Percentiles rank a stretch among this genome's conserved stretches.
Evolutionary conservation across 352 stramenopile species (phyloP).

Genomic region (Pythium brachiatum): DNA sequence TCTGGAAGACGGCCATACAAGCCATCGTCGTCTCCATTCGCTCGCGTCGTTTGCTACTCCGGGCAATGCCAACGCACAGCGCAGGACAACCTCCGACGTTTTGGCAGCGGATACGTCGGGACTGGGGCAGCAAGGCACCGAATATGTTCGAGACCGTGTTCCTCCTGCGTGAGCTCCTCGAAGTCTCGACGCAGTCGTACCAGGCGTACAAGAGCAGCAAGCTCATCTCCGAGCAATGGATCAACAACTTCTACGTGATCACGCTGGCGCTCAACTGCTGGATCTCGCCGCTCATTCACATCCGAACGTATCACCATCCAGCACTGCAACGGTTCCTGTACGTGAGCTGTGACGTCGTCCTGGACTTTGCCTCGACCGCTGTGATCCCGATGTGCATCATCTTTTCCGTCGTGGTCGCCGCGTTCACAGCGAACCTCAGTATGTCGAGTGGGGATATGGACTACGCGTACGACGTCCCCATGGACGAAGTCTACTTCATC

Average conservation of each 20-base stretch:
- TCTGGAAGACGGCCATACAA: neutral
- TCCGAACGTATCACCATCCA: neutral
- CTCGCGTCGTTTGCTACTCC: neutral
- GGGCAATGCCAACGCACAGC: neutral
- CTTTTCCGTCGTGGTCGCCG: neutral
- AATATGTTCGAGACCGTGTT: conserved; percentile 18
- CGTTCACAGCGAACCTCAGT: conserved; percentile 3
- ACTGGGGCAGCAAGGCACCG: neutral
- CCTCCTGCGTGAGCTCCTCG: conserved; percentile 16
- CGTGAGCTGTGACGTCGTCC: conserved; percentile 21
- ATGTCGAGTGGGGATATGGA: conserved; percentile 11
- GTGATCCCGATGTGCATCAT: conserved; percentile 22
- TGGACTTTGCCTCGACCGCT: conserved; percentile 20
- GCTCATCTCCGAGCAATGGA: conserved; percentile 13
- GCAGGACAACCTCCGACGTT: neutral
- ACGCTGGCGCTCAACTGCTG: conserved; percentile 23
- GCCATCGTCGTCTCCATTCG: conserved; percentile 12
- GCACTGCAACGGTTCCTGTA: conserved; percentile 23
- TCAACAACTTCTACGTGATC: conserved; percentile 23
- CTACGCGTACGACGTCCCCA: conserved; percentile 21
- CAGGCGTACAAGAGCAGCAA: conserved; percentile 26
- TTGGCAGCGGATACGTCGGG: neutral
- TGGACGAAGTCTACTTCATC: conserved; percentile 17
- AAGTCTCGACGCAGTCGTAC: conserved; percentile 21
- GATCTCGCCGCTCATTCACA: conserved; percentile 21